Percentiles rank a stretch among this genome's conserved stretches.
phyloP scores from a whole-genome alignment of 352 stramenopile genomes.

The Globisporangium acanthophoron region DNA sequence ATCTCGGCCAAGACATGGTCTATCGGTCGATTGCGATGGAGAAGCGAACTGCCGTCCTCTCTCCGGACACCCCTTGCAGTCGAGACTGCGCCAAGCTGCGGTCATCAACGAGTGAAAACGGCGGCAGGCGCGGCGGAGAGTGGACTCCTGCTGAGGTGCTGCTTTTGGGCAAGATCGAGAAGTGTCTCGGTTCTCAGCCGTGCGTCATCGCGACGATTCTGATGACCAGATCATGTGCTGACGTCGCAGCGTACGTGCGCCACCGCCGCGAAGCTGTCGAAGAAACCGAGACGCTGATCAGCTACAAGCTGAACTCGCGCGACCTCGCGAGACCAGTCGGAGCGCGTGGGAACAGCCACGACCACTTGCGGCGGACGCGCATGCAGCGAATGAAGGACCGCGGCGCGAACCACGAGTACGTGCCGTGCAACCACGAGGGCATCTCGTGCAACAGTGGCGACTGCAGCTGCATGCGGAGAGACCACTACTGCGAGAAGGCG shows the following conservation, averaged over 20 bases:
- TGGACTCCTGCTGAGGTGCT: slow-evolving; percentile 40
- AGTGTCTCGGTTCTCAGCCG: slow-evolving; percentile 27
- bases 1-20: slow-evolving; percentile 38
- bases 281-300: not conserved
- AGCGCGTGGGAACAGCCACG: slow-evolving; percentile 51
- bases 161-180: slow-evolving; percentile 37
- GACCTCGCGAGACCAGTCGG: slow-evolving; percentile 24
- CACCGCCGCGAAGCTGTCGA: not conserved
- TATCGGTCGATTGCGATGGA: slow-evolving; percentile 41
- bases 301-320: not conserved
- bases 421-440: slow-evolving; percentile 56
- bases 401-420: slow-evolving; percentile 67
- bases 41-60: slow-evolving; percentile 20
- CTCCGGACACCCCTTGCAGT: slow-evolving; percentile 20
- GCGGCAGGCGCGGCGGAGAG: not conserved
- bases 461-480: slow-evolving; percentile 75
- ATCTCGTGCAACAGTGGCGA: slow-evolving; percentile 51
- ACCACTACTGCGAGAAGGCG: slow-evolving; percentile 74
- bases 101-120: not conserved
- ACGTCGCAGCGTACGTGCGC: slow-evolving; percentile 23
- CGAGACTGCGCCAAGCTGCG: slow-evolving; percentile 17
- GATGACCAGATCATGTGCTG: slow-evolving; percentile 32
- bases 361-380: slow-evolving; percentile 65
- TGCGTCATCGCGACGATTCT: slow-evolving; percentile 40
- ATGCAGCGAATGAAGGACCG: slow-evolving; percentile 79